Conservation (phyloP, 2,329 filamentous ascomycete genomes). For the Trichothecium roseum region DNA sequence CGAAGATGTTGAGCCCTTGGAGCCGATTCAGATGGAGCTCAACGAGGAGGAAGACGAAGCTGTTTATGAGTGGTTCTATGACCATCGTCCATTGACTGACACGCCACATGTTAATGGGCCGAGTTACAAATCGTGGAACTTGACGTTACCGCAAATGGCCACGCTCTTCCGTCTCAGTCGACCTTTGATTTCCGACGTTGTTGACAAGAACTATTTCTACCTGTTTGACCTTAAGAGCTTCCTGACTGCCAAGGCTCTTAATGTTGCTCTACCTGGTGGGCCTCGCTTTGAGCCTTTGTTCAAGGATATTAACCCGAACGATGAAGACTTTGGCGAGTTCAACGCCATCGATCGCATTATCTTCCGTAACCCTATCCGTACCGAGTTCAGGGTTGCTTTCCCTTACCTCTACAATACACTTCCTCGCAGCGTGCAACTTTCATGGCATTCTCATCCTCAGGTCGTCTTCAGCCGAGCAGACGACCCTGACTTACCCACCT, state of each 20-base stretch:
- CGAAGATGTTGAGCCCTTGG: constrained; percentile 92
- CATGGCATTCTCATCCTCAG: constrained; percentile 91
- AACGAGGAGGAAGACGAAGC: constrained; percentile 87
- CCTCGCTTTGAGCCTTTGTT: constrained; percentile 94
- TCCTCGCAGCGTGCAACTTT: constrained; percentile 83
- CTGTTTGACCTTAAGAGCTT: constrained; percentile 95
- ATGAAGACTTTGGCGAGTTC: constrained; percentile 98
- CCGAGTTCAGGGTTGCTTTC: constrained; percentile 89
- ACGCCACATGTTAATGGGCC: constrained; percentile 91
- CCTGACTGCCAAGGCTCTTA: constrained; percentile 89
- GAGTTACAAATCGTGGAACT: constrained; percentile 94
- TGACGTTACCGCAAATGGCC: constrained; percentile 90
- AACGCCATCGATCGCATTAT: constrained; percentile 99
- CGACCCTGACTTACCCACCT: constrained; percentile 81
- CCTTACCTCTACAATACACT: constrained; percentile 95
- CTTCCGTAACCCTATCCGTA: constrained; percentile 88
- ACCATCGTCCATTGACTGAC: constrained; percentile 81
- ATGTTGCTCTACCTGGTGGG: constrained; percentile 94
- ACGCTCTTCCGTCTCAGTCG: constrained; percentile 86
- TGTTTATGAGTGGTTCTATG: constrained; percentile 96
- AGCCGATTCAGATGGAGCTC: constrained; percentile 97
- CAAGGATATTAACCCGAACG: constrained; percentile 97
- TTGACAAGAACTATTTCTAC: constrained; percentile 96
- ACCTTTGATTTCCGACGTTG: constrained; percentile 80
- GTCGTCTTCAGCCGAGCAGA: constrained; percentile 83